These are phyloP conservation scores for Taiozyma sp. DNA, from an alignment of 1,139 yeast genomes.

Conservation along the genomic window DNA sequence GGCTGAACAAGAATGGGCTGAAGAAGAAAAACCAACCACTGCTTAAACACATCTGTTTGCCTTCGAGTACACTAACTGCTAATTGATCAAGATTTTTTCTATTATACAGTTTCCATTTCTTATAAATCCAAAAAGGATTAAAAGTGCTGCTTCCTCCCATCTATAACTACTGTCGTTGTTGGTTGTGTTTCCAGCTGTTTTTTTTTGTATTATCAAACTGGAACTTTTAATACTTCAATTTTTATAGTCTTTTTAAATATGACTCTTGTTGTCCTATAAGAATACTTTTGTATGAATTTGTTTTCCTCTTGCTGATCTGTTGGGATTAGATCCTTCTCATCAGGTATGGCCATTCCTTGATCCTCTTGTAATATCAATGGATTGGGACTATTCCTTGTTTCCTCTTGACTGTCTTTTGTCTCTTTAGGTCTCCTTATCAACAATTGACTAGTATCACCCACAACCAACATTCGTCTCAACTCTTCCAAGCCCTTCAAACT, in stretches of 20 bases:
- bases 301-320: neutral
- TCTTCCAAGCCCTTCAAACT: constrained; percentile 2
- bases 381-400: neutral
- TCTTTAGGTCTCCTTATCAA: constrained; percentile 5
- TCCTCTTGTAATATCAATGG: neutral
- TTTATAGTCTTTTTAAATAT: constrained; percentile 1
- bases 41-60: constrained; percentile 13
- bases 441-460: constrained; percentile 1
- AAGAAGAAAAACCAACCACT: constrained; percentile 32
- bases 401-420: neutral
- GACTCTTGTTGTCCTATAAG: constrained; percentile 1
- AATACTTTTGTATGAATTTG: constrained; percentile 5
- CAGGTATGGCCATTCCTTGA: constrained; percentile 1
- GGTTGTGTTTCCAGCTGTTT: neutral
- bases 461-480: constrained; percentile 2
- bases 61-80: neutral
- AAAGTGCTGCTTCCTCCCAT: neutral
- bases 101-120: neutral
- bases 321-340: neutral
- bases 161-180: neutral
- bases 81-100: neutral
- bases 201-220: neutral
- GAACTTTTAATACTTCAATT: constrained; percentile 7
- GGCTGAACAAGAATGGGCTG: constrained; percentile 44
- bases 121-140: neutral